Evolutionary conservation across 2,329 filamentous ascomycete genomes (phyloP).

Genomic region (Stemphylium vesicarium): DNA sequence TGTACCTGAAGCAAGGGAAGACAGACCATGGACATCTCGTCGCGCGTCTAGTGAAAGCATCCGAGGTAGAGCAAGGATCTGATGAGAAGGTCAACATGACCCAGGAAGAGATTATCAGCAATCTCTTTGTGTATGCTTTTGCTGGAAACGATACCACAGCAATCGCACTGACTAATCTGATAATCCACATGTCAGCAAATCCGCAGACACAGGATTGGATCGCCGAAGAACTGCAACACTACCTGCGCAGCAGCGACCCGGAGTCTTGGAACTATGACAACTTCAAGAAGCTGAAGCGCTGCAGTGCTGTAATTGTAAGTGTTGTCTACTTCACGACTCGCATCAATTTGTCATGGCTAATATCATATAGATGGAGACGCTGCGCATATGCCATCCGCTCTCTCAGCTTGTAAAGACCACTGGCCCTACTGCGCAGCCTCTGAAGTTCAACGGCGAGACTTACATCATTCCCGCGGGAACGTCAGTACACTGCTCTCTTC

Average conservation of each 20-base stretch:
- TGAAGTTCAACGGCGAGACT: too few relatives aligned
- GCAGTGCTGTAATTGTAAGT: not conserved
- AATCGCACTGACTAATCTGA: conserved; percentile 50
- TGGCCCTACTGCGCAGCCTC: too few relatives aligned
- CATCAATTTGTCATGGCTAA: not conserved
- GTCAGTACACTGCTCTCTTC: conserved; percentile 23
- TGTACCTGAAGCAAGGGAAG: not conserved
- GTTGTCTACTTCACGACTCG: not conserved
- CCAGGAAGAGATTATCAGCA: too few relatives aligned
- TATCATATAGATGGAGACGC: conserved; percentile 13
- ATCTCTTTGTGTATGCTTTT: conserved; percentile 27
- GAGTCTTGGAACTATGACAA: too few relatives aligned
- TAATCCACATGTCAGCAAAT: conserved; percentile 47
- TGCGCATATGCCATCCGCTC: conserved; percentile 11
- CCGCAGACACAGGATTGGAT: conserved; percentile 57
- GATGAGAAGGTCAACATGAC: too few relatives aligned
- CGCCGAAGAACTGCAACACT: conserved; percentile 48
- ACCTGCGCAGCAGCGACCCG: not conserved
- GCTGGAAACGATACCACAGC: conserved; percentile 61
- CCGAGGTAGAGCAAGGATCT: conserved; percentile 28
- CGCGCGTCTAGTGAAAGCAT: conserved; percentile 11
- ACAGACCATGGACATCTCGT: conserved; percentile 7
- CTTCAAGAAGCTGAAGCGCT: too few relatives aligned
- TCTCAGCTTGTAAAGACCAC: too few relatives aligned
- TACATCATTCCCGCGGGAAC: not conserved